A percentile compares a stretch with the other conserved stretches of the same genome.
Evolutionary conservation across 1,284 basidiomycete species (phyloP).

Genomic region (Tilletia indica): DNA sequence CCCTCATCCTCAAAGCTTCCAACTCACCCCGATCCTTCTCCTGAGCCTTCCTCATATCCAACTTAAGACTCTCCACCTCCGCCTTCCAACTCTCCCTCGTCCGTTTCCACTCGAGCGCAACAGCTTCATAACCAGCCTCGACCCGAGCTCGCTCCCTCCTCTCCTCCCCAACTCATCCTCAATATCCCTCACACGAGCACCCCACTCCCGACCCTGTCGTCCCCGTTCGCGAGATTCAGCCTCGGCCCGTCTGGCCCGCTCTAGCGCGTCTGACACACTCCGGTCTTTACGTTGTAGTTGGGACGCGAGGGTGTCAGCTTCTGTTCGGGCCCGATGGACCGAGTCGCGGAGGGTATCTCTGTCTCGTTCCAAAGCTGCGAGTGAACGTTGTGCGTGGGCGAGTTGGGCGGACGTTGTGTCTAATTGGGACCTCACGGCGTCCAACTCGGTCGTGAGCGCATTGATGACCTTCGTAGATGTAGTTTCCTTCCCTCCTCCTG

Average conservation of each 20-base stretch:
- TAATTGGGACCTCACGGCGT: slow-evolving; percentile 57
- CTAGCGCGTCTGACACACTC: slow-evolving; percentile 67
- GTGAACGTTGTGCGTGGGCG: slow-evolving; percentile 71
- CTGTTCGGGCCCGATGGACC: slow-evolving; percentile 72
- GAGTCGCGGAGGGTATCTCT: slow-evolving; percentile 81
- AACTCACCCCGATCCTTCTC: slow-evolving; percentile 25
- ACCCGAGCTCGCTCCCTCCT: slow-evolving; percentile 28
- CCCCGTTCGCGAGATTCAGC: slow-evolving; percentile 48
- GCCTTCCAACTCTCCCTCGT: slow-evolving; percentile 29
- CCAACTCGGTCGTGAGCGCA: slow-evolving; percentile 35
- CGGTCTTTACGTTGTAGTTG: slow-evolving; percentile 81
- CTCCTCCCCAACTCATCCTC: slow-evolving; percentile 46
- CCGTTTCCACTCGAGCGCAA: slow-evolving; percentile 36
- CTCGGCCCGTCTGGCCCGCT: slow-evolving; percentile 53
- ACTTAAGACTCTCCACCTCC: slow-evolving; percentile 32
- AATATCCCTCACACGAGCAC: slow-evolving; percentile 41
- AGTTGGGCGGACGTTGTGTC: slow-evolving; percentile 79
- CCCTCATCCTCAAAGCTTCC: slow-evolving; percentile 10
- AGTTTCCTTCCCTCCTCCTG: background rate
- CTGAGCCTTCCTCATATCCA: slow-evolving; percentile 15
- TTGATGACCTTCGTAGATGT: slow-evolving; percentile 34
- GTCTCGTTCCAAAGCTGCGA: slow-evolving; percentile 71
- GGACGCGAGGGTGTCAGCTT: slow-evolving; percentile 80
- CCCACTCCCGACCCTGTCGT: slow-evolving; percentile 42
- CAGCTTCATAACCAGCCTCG: slow-evolving; percentile 38